Conservation (phyloP, 1,284 basidiomycete species). For the Austroboletus olivaceoglutinosus region DNA sequence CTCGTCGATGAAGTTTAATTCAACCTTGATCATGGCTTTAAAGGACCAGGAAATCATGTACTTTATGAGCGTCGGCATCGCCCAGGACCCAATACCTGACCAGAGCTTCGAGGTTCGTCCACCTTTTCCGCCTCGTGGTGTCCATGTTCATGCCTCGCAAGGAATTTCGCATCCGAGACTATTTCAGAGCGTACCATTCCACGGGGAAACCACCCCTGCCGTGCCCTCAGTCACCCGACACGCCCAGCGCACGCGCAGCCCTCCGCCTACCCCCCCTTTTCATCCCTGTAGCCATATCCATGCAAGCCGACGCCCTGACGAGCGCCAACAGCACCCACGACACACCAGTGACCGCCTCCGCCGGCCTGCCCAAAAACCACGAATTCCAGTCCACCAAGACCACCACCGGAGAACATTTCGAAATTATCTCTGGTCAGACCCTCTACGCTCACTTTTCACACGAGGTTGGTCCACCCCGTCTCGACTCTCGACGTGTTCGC, state of each 20-base stretch:
- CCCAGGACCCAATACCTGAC: constrained; percentile 13
- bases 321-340: constrained; percentile 4
- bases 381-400: constrained; percentile 25
- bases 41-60: constrained; percentile 18
- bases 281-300: constrained; percentile 29
- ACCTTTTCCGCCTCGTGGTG: not conserved
- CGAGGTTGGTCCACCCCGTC: constrained; percentile 33
- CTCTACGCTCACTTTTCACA: constrained; percentile 35
- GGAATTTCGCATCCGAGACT: constrained; percentile 41
- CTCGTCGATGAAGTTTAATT: not conserved
- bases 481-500: not conserved
- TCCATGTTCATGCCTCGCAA: constrained; percentile 12
- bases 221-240: constrained; percentile 36
- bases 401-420: constrained; percentile 18
- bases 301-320: constrained; percentile 1
- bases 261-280: constrained; percentile 40
- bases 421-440: constrained; percentile 35
- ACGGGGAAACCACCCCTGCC: constrained; percentile 36
- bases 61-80: constrained; percentile 30
- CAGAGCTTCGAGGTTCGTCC: constrained; percentile 31
- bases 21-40: constrained; percentile 7
- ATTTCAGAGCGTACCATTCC: constrained; percentile 35
- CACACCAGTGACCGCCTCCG: constrained; percentile 3
- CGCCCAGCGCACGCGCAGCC: constrained; percentile 31
- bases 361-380: constrained; percentile 32